Evolutionary conservation across 768 basidiomycete species (phyloP), one percentile per base, ranked within the genome.

Genomic region (Kwoniella sp.): DNA sequence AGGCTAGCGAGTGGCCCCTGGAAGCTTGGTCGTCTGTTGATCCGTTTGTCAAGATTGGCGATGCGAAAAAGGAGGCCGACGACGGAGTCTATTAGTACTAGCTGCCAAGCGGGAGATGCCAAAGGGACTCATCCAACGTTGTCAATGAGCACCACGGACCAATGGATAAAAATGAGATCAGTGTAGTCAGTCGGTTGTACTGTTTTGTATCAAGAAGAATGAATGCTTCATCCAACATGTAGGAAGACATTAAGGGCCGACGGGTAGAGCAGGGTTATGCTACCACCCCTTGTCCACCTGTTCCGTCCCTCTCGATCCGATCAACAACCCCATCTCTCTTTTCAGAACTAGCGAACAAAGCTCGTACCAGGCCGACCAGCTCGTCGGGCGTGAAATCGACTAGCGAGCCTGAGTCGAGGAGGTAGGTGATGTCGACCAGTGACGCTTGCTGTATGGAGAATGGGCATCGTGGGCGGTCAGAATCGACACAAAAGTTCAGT

Each of bases 331-430:
- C 88, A 58, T 90, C 86, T 81, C 94, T 86, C 78, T 93, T 81
- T 38, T 86, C 84, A 11, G 90, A 92, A 78, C 95, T 93, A 26
- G 92, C 89, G 78, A 97, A 97, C 53, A 97, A 83, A 0, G 93
- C 93, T 47, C 85, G 84, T 28, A 96, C 86, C n/a, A 97, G 85
- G 68, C 85, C 84, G 47, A 88, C 87, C 3, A 97, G 83, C 80
- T 97, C 94, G 29, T 90, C 86, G 8, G 88, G 85, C 67, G 90
- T 87, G 79, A 93, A 97, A 81, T 97, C 94, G 30, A 95, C 88
- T 68, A 97, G 82, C 4, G 91, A 89, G 11, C 93, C 92, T 73
- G 90, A 88, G 69, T 93, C 92, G 76, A 93, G 93, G 9, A 96
- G 86, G 79, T 95, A 94, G 28, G 89, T 88, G 57, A 96, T 88